Percentiles rank a stretch among this genome's conserved stretches.
These are phyloP conservation scores for Diospyros kaki DNA, from an alignment of 148 eudicot genomes.

Conservation along the genomic window DNA sequence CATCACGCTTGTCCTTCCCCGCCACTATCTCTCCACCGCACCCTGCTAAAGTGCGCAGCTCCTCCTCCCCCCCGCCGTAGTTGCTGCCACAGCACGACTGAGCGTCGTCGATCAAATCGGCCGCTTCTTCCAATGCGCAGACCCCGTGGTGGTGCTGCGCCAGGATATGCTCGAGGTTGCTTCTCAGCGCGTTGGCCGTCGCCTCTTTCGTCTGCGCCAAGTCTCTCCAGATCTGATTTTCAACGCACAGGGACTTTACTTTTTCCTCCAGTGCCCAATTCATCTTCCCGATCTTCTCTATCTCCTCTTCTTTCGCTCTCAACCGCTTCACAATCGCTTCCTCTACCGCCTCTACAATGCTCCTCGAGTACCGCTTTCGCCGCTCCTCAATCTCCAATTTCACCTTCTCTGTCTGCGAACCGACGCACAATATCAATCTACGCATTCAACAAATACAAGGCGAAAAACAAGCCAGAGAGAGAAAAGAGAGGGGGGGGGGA, in stretches of 20 bases:
- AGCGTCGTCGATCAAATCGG: conserved; percentile 22
- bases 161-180: conserved; percentile 33
- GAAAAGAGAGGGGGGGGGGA: not conserved
- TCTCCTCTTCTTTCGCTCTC: conserved; percentile 34
- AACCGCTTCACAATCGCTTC: conserved; percentile 27
- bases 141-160: conserved; percentile 9
- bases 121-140: not conserved
- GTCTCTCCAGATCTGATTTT: conserved; percentile 55
- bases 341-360: conserved; percentile 27
- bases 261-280: conserved; percentile 43
- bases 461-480: not conserved
- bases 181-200: conserved; percentile 35
- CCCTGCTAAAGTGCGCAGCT: not conserved
- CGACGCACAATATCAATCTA: not conserved
- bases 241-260: conserved; percentile 32
- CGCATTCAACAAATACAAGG: too few relatives aligned
- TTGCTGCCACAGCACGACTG: conserved; percentile 44
- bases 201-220: conserved; percentile 49
- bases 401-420: conserved; percentile 35
- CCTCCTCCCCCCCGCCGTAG: not conserved
- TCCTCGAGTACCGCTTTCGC: conserved; percentile 18
- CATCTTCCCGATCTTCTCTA: conserved; percentile 23
- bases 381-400: conserved; percentile 31
- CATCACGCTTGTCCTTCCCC: not conserved
- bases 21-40: not conserved